These are phyloP conservation scores for Cyberlindnera petersonii DNA, from an alignment of 805 yeast species.

Conservation along the genomic window DNA sequence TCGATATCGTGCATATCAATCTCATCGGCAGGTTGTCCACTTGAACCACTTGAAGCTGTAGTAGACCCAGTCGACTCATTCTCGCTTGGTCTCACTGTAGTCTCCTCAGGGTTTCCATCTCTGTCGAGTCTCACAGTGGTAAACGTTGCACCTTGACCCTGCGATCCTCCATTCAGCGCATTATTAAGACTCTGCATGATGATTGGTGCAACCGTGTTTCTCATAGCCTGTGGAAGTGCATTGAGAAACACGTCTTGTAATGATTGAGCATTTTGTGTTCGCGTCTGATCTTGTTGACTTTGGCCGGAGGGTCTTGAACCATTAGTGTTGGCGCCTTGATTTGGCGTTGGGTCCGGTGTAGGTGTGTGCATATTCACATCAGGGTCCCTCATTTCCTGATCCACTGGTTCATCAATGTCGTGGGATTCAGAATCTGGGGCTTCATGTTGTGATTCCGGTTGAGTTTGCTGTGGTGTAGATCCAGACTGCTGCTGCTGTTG, in stretches of 20 bases:
- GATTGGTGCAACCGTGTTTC: conserved; percentile 15
- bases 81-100: neutral
- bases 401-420: conserved; percentile 2
- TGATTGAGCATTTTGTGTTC: conserved; percentile 1
- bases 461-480: neutral
- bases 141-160: conserved; percentile 15
- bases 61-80: too few relatives aligned
- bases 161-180: conserved; percentile 13
- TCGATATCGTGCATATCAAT: conserved; percentile 1
- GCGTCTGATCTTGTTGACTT: conserved; percentile 2
- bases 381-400: conserved; percentile 13
- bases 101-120: neutral
- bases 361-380: conserved; percentile 1
- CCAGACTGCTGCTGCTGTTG: neutral
- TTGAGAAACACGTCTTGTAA: conserved; percentile 10
- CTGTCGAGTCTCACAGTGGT: conserved; percentile 9
- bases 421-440: neutral
- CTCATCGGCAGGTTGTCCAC: neutral
- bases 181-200: conserved; percentile 12
- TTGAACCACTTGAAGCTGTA: too few relatives aligned
- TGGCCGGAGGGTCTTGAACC: too few relatives aligned
- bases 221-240: conserved; percentile 11
- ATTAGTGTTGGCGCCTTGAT: neutral
- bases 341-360: neutral
- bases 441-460: neutral